Percentiles rank a stretch among this genome's conserved stretches.
Evolutionary conservation across 176 grass and related monocot genomes (phyloP).

Genomic region (Triticum dicoccoides): DNA sequence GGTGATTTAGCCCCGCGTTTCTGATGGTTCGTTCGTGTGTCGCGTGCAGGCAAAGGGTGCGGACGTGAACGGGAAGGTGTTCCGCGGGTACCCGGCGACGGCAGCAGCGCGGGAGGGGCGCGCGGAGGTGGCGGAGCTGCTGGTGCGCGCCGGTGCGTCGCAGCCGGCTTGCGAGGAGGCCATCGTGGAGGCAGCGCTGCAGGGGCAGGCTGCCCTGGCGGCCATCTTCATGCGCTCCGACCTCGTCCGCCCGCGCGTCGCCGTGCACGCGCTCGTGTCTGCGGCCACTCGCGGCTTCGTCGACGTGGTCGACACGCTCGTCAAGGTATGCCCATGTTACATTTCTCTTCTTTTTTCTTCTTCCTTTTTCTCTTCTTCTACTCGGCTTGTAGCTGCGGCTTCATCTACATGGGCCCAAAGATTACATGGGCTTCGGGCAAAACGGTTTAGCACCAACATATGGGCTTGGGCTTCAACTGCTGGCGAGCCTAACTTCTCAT

Average conservation of each 20-base stretch:
- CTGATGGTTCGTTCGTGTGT: background rate
- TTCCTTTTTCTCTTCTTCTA: background rate
- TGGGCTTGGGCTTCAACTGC: background rate
- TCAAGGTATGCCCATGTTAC: constrained; percentile 4
- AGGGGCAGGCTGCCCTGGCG: constrained; percentile 61
- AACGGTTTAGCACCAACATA: too few species aligned
- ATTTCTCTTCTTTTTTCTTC: background rate
- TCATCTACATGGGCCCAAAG: background rate
- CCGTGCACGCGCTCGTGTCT: constrained; percentile 79
- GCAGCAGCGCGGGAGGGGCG: constrained; percentile 78
- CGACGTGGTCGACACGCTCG: constrained; percentile 74
- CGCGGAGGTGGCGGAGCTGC: constrained; percentile 66
- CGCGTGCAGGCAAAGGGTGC: constrained; percentile 64
- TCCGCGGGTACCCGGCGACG: constrained; percentile 71
- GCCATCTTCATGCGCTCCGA: constrained; percentile 80
- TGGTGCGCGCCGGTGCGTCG: constrained; percentile 72
- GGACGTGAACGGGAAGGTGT: constrained; percentile 89
- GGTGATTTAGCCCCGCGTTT: background rate
- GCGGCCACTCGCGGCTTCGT: constrained; percentile 70
- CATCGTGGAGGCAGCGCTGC: constrained; percentile 77
- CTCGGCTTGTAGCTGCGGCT: background rate
- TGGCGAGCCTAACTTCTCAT: too few species aligned
- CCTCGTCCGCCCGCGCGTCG: constrained; percentile 66
- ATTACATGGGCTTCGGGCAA: background rate
- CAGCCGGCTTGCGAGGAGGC: constrained; percentile 97